Percentiles rank a stretch among this genome's conserved stretches.
These are phyloP conservation scores for Colletotrichum somersetense DNA, from an alignment of 2,329 filamentous ascomycete genomes.

Conservation along the genomic window DNA sequence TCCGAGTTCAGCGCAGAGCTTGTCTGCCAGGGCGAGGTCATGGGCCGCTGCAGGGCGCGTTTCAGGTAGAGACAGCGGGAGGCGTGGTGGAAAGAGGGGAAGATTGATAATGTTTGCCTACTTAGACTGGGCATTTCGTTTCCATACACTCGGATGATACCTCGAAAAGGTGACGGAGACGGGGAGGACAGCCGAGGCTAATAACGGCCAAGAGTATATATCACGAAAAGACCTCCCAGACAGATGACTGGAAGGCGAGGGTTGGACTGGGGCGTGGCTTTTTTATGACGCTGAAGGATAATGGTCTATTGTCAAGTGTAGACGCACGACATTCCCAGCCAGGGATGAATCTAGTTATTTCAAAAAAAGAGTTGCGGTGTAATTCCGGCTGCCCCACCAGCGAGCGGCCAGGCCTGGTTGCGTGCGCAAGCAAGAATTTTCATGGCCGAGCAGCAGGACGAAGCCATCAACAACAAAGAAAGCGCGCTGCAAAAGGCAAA, in stretches of 20 bases:
- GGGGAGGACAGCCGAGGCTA: conserved; percentile 38
- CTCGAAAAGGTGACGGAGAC: conserved; percentile 41
- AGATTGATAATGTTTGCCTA: conserved; percentile 32
- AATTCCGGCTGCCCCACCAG: not conserved
- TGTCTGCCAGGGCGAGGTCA: conserved; percentile 99
- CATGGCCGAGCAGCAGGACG: not conserved
- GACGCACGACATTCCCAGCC: conserved; percentile 38
- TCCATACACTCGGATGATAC: conserved; percentile 44
- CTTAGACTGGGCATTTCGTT: conserved; percentile 38
- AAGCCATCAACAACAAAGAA: not conserved
- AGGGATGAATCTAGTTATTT: conserved; percentile 38
- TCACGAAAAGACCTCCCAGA: conserved; percentile 38
- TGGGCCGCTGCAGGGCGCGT: conserved; percentile 94
- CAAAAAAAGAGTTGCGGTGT: not conserved
- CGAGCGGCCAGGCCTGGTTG: not conserved
- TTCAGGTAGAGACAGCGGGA: conserved; percentile 71
- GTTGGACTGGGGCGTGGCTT: conserved; percentile 11
- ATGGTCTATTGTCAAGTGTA: conserved; percentile 38
- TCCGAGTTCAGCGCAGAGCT: conserved; percentile 98
- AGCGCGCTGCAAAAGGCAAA: not conserved
- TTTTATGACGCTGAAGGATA: conserved; percentile 40
- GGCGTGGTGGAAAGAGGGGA: not conserved
- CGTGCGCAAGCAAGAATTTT: not conserved
- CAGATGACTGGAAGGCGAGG: conserved; percentile 32
- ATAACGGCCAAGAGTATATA: conserved; percentile 42